A percentile compares a stretch with the other conserved stretches of the same genome.
Conservation (phyloP, 2,329 filamentous ascomycete species). For the Bimuria novae-zelandiae region DNA sequence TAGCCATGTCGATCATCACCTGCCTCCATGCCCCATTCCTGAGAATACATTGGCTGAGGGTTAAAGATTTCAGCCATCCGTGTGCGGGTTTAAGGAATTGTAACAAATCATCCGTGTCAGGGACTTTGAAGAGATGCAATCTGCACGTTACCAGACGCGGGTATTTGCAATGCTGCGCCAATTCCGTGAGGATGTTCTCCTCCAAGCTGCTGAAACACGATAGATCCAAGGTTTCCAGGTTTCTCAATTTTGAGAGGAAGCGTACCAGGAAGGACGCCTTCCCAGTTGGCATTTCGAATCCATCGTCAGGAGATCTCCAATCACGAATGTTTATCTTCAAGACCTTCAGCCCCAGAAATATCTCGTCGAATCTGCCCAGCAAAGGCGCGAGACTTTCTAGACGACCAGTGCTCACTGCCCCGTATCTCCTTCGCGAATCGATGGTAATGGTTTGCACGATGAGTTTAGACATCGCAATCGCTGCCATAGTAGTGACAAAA, state of each 20-base stretch:
- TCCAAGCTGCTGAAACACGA: constrained; percentile 33
- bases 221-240: constrained; percentile 21
- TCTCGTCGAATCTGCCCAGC: constrained; percentile 12
- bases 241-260: constrained; percentile 29
- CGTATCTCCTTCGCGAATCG: constrained; percentile 11
- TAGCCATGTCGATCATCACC: constrained; percentile 17
- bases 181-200: constrained; percentile 24
- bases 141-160: constrained; percentile 18
- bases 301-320: constrained; percentile 28
- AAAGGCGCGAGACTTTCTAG: constrained; percentile 20
- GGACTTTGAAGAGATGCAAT: constrained; percentile 23
- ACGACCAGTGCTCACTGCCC: constrained; percentile 23
- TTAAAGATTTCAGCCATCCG: constrained; percentile 15
- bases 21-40: constrained; percentile 18
- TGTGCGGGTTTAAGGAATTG: constrained; percentile 18
- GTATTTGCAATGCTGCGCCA: constrained; percentile 28
- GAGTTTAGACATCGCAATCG: constrained; percentile 18
- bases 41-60: constrained; percentile 19
- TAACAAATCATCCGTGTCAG: constrained; percentile 15
- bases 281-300: constrained; percentile 25
- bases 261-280: constrained; percentile 33
- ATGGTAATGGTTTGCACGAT: constrained; percentile 15
- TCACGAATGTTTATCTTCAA: constrained; percentile 33
- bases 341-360: constrained; percentile 16
- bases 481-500: constrained; percentile 21